Base-by-base conservation (phyloP, 176 grass and related monocot genomes). In the Dendrocalamus sinicus region DNA sequence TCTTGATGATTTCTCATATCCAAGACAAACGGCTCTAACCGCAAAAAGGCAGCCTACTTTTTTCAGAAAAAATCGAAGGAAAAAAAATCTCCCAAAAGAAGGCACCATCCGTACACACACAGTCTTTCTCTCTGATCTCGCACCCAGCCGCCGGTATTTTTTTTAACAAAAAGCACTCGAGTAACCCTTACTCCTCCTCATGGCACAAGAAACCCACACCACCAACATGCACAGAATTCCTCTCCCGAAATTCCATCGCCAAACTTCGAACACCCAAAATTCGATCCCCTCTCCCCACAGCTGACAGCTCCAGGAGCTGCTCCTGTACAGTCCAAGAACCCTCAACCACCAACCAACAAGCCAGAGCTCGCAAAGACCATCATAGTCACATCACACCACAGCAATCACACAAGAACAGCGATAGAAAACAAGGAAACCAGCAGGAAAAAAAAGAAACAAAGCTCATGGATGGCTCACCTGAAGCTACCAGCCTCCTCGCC, bases 21-120 rank as follows among this genome's bases (percentile, higher is more conserved):
- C 70, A 71, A 50, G 64, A 37, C 22, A 72, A 86, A 79, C 73
- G 80, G 61, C 75, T 64, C 52, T 52, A 84, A 75, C 80, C 9
- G 62, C 61, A 75, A 81, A 84, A 86, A 65, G 89, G 69, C 23
- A 9, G 23, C 67, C 19, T 40, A 22, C 85, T 75, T 91, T 91
- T 91, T 84, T 57, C 47, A 79, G 60, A 78, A 59, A 75, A 89
- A 82, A 82, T 72, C 74, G 23, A 67, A 37, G n/a, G 6, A 72
- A n/a, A 45, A 45, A 83, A 84, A 62, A 67, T 87, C 81, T 70
- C 17, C 53, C 6, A 60, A 84, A 80, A 84, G 43, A 30, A 72
- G 17, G 44, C 28, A 52, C 73, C 83, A 22, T 35, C 66, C 20
- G 52, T 20, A 75, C n/a, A 51, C 13, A 73, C 44, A 37, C 59